These are phyloP conservation scores for Aspergillus unguis DNA, from an alignment of 2,329 filamentous ascomycete species.

Conservation along the genomic window DNA sequence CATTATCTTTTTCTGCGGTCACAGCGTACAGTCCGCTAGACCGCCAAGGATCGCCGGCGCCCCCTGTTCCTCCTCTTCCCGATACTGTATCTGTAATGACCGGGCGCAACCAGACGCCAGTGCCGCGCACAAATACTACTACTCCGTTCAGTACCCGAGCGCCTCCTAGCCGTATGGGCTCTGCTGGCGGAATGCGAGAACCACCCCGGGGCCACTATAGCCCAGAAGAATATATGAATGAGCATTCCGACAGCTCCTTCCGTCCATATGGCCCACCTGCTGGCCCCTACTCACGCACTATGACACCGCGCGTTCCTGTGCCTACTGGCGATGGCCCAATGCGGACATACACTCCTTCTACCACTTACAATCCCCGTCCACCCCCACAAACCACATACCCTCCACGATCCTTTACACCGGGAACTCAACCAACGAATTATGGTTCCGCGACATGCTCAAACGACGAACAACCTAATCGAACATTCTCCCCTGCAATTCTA, in stretches of 20 bases:
- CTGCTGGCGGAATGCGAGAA: conserved; percentile 4
- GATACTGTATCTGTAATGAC: conserved; percentile 22
- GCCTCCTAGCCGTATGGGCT: conserved; percentile 13
- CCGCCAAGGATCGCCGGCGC: conserved; percentile 25
- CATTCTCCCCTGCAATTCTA: conserved; percentile 6
- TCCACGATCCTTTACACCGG: conserved; percentile 10
- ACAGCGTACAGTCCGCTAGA: conserved; percentile 38
- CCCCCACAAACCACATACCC: conserved; percentile 16
- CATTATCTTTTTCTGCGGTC: conserved; percentile 46
- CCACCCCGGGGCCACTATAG: conserved; percentile 1
- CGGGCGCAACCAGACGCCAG: conserved; percentile 21
- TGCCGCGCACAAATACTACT: conserved; percentile 14
- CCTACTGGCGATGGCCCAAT: conserved; percentile 14
- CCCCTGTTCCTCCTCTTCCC: conserved; percentile 33
- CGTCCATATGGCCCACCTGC: conserved; percentile 20
- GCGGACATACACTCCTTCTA: conserved; percentile 19
- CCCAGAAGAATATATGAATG: conserved; percentile 4
- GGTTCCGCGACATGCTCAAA: conserved; percentile 5
- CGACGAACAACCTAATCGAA: conserved; percentile 5
- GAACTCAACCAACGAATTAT: not conserved
- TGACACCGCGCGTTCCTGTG: conserved; percentile 16
- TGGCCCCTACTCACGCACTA: conserved; percentile 21
- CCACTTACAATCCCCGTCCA: conserved; percentile 6
- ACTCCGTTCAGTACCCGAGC: conserved; percentile 23
- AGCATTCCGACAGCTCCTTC: conserved; percentile 15